These are phyloP conservation scores for Amauroascus verrucosus DNA, from an alignment of 2,329 filamentous ascomycete species.

Conservation along the genomic window DNA sequence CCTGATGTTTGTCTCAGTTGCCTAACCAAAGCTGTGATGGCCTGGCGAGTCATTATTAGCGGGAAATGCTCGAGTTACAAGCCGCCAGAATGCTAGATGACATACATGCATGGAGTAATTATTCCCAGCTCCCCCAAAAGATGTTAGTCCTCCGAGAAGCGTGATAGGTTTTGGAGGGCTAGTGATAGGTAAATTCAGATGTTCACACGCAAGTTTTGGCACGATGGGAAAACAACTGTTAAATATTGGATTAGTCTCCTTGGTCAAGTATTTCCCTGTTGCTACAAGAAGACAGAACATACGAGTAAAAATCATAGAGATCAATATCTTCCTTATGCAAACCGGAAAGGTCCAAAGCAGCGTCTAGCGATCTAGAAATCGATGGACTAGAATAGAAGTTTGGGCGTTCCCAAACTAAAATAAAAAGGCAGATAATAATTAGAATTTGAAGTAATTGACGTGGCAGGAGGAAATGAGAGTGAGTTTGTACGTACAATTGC, in stretches of 20 bases:
- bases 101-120: conserved; percentile 60
- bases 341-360: conserved; percentile 41
- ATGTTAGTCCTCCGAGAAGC: conserved; percentile 55
- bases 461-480: background rate
- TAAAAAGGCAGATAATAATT: background rate
- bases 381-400: conserved; percentile 50
- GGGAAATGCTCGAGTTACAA: background rate
- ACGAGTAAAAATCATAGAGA: conserved; percentile 55
- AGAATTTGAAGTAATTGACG: background rate
- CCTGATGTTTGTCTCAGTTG: conserved; percentile 40
- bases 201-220: conserved; percentile 53
- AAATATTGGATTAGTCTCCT: background rate
- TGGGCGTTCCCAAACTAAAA: conserved; percentile 51
- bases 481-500: conserved; percentile 38
- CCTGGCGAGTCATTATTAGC: conserved; percentile 22
- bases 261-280: background rate
- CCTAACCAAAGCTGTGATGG: conserved; percentile 47
- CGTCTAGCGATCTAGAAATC: conserved; percentile 49
- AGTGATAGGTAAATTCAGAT: conserved; percentile 45
- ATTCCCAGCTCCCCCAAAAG: conserved; percentile 60
- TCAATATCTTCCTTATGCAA: conserved; percentile 46
- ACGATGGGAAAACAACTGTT: conserved; percentile 62
- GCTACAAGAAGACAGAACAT: conserved; percentile 9
- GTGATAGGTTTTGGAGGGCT: conserved; percentile 45
- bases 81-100: background rate